Base-by-base conservation (phyloP, 2,329 filamentous ascomycete genomes). In the Hymenoscyphus albidus region DNA sequence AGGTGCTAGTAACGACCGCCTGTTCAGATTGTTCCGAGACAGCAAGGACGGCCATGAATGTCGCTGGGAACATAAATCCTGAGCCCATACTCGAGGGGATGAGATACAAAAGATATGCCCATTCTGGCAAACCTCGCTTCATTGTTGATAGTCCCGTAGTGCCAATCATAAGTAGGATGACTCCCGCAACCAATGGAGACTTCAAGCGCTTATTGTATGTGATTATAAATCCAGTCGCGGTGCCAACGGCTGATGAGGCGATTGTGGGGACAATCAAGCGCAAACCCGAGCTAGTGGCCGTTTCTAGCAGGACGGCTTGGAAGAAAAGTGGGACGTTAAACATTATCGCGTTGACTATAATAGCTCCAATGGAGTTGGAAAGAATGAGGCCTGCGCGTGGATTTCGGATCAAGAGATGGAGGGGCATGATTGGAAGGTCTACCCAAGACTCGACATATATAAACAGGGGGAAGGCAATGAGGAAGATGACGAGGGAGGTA, bases 321-420 rank as follows among this genome's bases (percentile, higher is more conserved):
- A 91, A 93, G 78, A 88, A 93, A 7, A 93, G 79, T 0, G 90
- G 90, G 5, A 84, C 81, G 74, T 88, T 88, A 73, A 88, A 88
- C 22, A 85, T 71, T 58, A 88, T 80, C 9, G 84, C 81, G 70
- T 85, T 86, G 59, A 79, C 73, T 12, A 87, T 73, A 48, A 85
- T 73, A 1, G 82, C 79, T 14, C 77, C 80, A 55, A 85, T 73
- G 69, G 80, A 79, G 71, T 87, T 88, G 64, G 80, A 76, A 63
- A 86, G 80, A 63, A 88, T 83, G 39, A 89, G 75, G 69, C 86
- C 85, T 16, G 80, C 80, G n/a, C 83, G 78, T 1, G 86, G 86
- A 0, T 79, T 72, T 7, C 75, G 76, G 14, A 75, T 75, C 51
- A 88, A 74, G 2, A 88, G 78, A 42, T 78, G 73, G 9, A 88